Conservation (phyloP, 108 stramenopile species). For the Mediolabrus comicus region DNA sequence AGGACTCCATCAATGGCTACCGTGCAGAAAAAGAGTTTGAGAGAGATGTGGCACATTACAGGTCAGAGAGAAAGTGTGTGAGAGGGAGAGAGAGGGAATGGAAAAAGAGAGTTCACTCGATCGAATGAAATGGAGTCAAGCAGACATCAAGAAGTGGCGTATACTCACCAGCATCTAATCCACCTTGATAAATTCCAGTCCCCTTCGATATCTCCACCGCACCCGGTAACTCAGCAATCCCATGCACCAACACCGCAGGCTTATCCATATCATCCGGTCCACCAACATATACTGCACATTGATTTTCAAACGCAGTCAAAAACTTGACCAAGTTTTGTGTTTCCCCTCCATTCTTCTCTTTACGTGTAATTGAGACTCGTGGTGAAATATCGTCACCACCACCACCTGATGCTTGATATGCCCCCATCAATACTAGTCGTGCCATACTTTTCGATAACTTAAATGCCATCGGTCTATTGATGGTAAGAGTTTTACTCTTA, state of each 20-base stretch:
- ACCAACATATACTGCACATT: conserved; percentile 78
- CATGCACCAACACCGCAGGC: conserved; percentile 72
- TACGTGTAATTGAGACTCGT: background rate
- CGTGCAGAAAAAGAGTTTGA: background rate
- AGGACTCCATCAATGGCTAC: conserved; percentile 73
- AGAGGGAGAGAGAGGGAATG: too few relatives aligned
- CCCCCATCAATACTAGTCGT: conserved; percentile 57
- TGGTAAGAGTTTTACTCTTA: conserved; percentile 50
- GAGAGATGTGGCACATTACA: background rate
- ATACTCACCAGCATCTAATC: conserved; percentile 49
- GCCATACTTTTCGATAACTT: conserved; percentile 69
- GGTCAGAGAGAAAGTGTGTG: too few relatives aligned
- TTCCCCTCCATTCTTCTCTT: conserved; percentile 11
- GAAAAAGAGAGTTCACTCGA: background rate
- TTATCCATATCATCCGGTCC: conserved; percentile 72
- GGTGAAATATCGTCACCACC: background rate
- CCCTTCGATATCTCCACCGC: conserved; percentile 71
- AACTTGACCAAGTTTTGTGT: conserved; percentile 53
- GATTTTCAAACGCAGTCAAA: conserved; percentile 62
- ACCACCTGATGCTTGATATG: conserved; percentile 26
- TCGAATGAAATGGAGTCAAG: background rate
- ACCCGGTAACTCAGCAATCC: conserved; percentile 67
- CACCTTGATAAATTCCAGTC: conserved; percentile 69
- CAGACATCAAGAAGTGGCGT: background rate
- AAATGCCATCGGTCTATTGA: conserved; percentile 85